Conservation (phyloP, 2,329 filamentous ascomycete genomes). For the Fusarium marasasianum region DNA sequence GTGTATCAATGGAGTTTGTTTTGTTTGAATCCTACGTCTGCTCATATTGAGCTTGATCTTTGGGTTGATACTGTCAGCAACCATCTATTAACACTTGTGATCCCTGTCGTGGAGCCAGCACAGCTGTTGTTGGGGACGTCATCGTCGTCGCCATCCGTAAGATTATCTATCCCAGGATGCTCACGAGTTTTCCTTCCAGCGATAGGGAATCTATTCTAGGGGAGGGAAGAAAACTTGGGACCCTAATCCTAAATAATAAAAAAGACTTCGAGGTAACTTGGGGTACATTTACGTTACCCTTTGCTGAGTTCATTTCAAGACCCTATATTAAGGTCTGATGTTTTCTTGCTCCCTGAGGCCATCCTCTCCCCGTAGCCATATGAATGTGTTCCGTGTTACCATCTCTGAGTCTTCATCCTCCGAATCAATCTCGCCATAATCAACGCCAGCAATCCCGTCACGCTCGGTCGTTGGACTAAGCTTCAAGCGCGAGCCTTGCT, state of each 20-base stretch:
- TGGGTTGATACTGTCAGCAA: not conserved
- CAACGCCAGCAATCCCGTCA: not conserved
- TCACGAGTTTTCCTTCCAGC: not conserved
- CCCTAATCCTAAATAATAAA: not conserved
- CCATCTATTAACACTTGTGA: not conserved
- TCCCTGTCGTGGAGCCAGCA: not conserved
- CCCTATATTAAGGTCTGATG: not conserved
- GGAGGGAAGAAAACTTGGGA: not conserved
- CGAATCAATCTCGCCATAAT: not conserved
- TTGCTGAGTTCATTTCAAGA: not conserved
- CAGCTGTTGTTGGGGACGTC: not conserved
- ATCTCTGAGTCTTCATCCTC: not conserved
- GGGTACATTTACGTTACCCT: not conserved
- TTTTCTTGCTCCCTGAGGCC: not conserved
- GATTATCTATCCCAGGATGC: not conserved
- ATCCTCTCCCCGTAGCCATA: not conserved
- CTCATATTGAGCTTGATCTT: not conserved
- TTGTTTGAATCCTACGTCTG: not conserved
- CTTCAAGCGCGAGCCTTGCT: not conserved
- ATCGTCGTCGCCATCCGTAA: not conserved
- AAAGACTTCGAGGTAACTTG: not conserved
- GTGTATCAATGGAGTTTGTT: not conserved
- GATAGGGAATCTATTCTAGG: not conserved
- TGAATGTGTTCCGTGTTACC: not conserved
- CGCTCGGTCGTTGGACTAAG: not conserved